phyloP scores from a whole-genome alignment of 495 filamentous ascomycete species.

The Penicillium ochrochloron region DNA sequence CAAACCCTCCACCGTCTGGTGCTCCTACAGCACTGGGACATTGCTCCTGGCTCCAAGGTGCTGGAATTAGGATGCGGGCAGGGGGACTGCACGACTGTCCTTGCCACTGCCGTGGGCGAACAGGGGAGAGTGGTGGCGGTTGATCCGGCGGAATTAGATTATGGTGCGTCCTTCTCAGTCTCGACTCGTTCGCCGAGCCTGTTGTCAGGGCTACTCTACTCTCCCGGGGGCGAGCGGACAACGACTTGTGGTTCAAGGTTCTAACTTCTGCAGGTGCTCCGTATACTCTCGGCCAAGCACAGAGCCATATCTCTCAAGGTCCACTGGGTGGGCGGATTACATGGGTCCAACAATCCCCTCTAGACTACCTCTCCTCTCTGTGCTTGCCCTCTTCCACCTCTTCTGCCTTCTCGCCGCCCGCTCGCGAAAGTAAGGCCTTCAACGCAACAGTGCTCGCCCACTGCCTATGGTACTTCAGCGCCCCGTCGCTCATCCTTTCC shows the following conservation, averaged over 20 bases:
- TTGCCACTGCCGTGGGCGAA: conserved; percentile 51
- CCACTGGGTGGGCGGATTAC: conserved; percentile 44
- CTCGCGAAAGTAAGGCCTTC: conserved; percentile 30
- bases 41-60: conserved; percentile 43
- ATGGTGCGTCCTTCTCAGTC: conserved; percentile 34
- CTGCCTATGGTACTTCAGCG: conserved; percentile 55
- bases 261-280: conserved; percentile 29
- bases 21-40: conserved; percentile 29
- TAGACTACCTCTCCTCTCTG: not conserved
- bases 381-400: not conserved
- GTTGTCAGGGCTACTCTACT: conserved; percentile 6
- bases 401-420: too few relatives aligned
- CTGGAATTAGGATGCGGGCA: conserved; percentile 62
- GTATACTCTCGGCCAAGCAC: conserved; percentile 42
- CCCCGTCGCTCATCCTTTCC: conserved; percentile 14
- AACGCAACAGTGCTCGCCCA: conserved; percentile 54
- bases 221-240: not conserved
- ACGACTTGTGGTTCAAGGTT: conserved; percentile 10
- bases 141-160: conserved; percentile 54
- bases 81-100: conserved; percentile 52
- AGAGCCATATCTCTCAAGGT: conserved; percentile 37
- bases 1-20: not conserved
- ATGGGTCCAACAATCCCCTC: not conserved
- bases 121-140: conserved; percentile 49
- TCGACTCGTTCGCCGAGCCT: too few relatives aligned